Evolutionary conservation across 148 eudicot species (phyloP).

Genomic region (Nepenthes gracilis): DNA sequence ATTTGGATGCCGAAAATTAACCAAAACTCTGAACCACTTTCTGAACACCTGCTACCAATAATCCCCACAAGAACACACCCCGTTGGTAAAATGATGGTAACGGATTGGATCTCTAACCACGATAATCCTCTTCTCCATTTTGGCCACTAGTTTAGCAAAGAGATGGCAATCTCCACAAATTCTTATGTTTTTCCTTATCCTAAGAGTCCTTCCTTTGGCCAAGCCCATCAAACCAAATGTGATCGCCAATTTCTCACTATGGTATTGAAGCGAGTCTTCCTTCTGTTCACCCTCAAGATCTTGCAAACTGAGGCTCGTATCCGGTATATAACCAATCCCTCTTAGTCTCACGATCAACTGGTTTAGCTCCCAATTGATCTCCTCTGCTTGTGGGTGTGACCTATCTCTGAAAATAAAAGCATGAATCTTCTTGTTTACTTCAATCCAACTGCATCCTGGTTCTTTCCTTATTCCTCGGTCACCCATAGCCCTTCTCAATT

Average conservation of each 20-base stretch:
- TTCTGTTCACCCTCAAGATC: slow-evolving; percentile 41
- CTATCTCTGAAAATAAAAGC: slow-evolving; percentile 24
- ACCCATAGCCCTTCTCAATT: slow-evolving; percentile 24
- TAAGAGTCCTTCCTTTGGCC: slow-evolving; percentile 18
- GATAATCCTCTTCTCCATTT: slow-evolving; percentile 20
- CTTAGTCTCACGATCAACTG: slow-evolving; percentile 22
- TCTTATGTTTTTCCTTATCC: slow-evolving; percentile 33
- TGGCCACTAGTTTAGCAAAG: slow-evolving; percentile 31
- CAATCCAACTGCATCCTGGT: slow-evolving; percentile 51
- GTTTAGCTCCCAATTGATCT: slow-evolving; percentile 18
- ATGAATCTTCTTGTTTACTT: slow-evolving; percentile 30
- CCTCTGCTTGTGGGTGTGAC: slow-evolving; percentile 28
- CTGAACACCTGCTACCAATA: slow-evolving; percentile 20
- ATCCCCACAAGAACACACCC: slow-evolving; percentile 34
- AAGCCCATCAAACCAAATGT: slow-evolving; percentile 27
- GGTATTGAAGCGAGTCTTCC: slow-evolving; percentile 37
- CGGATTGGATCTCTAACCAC: slow-evolving; percentile 35
- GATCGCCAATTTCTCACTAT: slow-evolving; percentile 43
- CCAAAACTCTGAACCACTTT: too few relatives aligned
- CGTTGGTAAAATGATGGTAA: slow-evolving; percentile 37
- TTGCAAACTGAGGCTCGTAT: slow-evolving; percentile 31
- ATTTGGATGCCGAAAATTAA: too few relatives aligned
- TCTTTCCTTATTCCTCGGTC: slow-evolving; percentile 31
- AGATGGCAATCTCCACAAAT: slow-evolving; percentile 43
- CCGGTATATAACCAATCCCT: slow-evolving; percentile 31